Conservation (phyloP, 495 filamentous ascomycete species). For the Durotheca rogersii region DNA sequence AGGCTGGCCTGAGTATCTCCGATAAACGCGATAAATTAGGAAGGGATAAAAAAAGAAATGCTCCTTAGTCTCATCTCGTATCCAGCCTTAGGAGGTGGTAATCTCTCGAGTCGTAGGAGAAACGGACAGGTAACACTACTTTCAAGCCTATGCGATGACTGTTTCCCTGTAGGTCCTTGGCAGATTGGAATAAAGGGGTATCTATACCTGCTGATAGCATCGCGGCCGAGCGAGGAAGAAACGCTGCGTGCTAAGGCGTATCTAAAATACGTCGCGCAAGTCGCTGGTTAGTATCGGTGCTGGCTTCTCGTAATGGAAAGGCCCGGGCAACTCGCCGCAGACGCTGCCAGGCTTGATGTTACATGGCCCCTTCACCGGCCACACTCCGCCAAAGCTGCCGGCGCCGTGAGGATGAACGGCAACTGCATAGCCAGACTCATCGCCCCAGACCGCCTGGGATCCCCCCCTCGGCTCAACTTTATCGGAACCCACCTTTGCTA, state of each 20-base stretch:
- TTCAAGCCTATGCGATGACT: too few species aligned
- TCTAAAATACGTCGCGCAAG: neutral
- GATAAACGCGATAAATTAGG: constrained; percentile 19
- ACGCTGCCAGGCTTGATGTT: constrained; percentile 21
- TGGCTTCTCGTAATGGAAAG: neutral
- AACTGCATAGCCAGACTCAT: constrained; percentile 7
- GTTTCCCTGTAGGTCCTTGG: too few species aligned
- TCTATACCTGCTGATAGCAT: too few species aligned
- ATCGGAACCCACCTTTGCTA: constrained; percentile 2
- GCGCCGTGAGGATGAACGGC: constrained; percentile 22
- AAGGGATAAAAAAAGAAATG: constrained; percentile 8
- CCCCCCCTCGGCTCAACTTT: constrained; percentile 14
- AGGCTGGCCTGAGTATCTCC: neutral
- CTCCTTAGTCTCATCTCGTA: neutral
- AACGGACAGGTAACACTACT: too few species aligned
- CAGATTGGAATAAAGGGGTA: too few species aligned
- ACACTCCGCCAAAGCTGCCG: constrained; percentile 18
- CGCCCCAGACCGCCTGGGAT: constrained; percentile 11
- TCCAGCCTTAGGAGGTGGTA: too few species aligned
- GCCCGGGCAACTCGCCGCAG: neutral
- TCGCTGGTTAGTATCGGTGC: neutral
- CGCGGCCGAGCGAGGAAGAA: neutral
- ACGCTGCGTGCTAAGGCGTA: too few species aligned
- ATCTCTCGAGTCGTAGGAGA: too few species aligned
- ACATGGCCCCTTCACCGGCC: constrained; percentile 15